phyloP scores from a whole-genome alignment of 345 rosid genomes.

The Litchi chinensis region DNA sequence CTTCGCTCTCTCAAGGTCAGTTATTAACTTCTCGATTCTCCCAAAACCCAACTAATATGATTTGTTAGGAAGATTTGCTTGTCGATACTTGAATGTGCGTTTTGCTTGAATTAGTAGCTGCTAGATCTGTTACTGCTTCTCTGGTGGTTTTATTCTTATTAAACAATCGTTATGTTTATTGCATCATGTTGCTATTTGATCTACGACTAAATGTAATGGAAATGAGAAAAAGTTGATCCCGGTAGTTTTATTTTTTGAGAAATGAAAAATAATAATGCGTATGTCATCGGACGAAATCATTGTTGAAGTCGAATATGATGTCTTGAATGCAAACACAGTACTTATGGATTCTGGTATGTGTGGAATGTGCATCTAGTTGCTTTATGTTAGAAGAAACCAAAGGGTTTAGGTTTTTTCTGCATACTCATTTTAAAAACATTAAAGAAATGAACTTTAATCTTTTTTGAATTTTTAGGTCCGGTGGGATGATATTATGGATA shows the following conservation, averaged over 20 bases:
- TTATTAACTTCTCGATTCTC: slow-evolving; percentile 9
- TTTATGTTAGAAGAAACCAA: neutral
- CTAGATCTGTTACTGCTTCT: slow-evolving; percentile 23
- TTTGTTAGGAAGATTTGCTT: neutral
- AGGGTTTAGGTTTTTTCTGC: neutral
- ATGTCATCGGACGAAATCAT: neutral
- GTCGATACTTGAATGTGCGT: slow-evolving; percentile 8
- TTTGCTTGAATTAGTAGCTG: neutral
- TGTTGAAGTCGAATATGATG: neutral
- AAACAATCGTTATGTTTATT: neutral
- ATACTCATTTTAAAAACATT: neutral
- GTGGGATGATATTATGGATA: neutral
- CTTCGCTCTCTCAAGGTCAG: slow-evolving; percentile 56
- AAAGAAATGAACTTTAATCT: neutral
- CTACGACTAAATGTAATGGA: neutral
- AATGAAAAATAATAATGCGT: neutral
- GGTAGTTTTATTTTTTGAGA: neutral
- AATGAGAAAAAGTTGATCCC: neutral
- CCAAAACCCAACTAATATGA: neutral
- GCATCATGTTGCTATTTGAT: neutral
- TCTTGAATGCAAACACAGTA: neutral
- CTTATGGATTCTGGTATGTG: neutral
- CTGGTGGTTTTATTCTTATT: slow-evolving; percentile 15
- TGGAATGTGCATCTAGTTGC: neutral
- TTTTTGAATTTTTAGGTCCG: neutral